These are phyloP conservation scores for Vanrija sp. DNA, from an alignment of 1,284 basidiomycete genomes.

Conservation along the genomic window DNA sequence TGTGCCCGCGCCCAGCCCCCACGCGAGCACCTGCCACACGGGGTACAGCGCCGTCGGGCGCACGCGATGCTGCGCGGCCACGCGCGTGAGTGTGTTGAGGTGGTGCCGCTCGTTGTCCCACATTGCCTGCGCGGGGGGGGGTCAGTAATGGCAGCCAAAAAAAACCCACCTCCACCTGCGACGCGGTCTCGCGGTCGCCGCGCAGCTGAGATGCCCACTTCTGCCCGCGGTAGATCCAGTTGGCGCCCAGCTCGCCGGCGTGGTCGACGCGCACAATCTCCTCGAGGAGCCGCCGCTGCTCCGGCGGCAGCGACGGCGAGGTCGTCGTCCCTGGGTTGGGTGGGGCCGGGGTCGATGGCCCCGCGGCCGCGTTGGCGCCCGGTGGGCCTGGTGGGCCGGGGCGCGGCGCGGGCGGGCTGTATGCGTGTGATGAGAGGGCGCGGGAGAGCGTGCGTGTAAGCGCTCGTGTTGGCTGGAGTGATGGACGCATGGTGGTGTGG, in stretches of 20 bases:
- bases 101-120: conserved; percentile 96
- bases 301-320: conserved; percentile 32
- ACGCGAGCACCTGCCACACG: conserved; percentile 79
- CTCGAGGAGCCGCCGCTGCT: conserved; percentile 42
- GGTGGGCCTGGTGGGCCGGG: conserved; percentile 6
- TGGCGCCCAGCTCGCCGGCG: conserved; percentile 87
- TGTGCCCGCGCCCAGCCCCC: conserved; percentile 76
- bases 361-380: background rate
- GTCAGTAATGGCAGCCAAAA: background rate
- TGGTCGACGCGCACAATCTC: conserved; percentile 74
- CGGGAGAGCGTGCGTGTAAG: background rate
- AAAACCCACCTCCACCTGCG: conserved; percentile 67
- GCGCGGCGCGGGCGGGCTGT: conserved; percentile 6
- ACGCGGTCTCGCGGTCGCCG: conserved; percentile 59
- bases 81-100: conserved; percentile 73
- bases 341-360: background rate
- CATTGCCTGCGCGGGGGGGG: conserved; percentile 66
- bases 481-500: background rate
- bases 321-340: conserved; percentile 31
- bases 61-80: conserved; percentile 76
- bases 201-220: conserved; percentile 60
- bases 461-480: background rate
- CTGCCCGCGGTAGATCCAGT: conserved; percentile 88
- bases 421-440: conserved; percentile 19
- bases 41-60: conserved; percentile 80